Evolutionary conservation across 2,329 filamentous ascomycete genomes (phyloP).

Genomic region (Pyrenophora seminiperda): DNA sequence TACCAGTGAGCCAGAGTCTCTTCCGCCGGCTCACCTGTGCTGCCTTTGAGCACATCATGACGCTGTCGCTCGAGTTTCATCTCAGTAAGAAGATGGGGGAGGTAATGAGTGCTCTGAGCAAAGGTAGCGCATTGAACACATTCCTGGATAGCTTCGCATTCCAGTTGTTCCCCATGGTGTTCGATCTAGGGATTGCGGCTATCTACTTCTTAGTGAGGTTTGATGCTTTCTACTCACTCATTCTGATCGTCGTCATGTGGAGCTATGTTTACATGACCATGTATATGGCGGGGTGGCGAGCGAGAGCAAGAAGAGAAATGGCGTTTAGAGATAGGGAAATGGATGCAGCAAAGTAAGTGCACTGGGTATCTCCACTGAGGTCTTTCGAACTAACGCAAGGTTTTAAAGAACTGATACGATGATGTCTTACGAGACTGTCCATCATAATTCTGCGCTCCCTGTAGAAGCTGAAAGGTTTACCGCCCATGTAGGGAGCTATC

Average conservation of each 20-base stretch:
- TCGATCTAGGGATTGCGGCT: constrained; percentile 65
- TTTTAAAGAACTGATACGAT: constrained; percentile 52
- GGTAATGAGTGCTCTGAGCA: constrained; percentile 57
- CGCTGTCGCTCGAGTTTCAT: constrained; percentile 58
- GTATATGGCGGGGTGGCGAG: constrained; percentile 57
- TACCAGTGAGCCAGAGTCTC: neutral
- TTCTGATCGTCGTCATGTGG: constrained; percentile 61
- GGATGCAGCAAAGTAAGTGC: constrained; percentile 53
- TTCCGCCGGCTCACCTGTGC: neutral
- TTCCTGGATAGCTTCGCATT: constrained; percentile 65
- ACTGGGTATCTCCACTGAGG: neutral
- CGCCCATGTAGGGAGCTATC: constrained; percentile 12
- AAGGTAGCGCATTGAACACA: constrained; percentile 56
- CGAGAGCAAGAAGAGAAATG: constrained; percentile 54
- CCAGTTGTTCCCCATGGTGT: constrained; percentile 63
- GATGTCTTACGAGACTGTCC: constrained; percentile 52
- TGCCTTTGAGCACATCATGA: constrained; percentile 7
- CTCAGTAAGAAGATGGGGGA: constrained; percentile 59
- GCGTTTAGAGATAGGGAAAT: constrained; percentile 53
- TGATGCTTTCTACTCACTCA: constrained; percentile 65
- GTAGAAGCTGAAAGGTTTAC: neutral
- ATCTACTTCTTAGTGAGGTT: constrained; percentile 65
- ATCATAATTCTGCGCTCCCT: constrained; percentile 23
- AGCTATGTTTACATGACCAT: constrained; percentile 58
- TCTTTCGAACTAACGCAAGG: neutral